Conservation (phyloP, 2,329 filamentous ascomycete species). For the Xylaria sp. region DNA sequence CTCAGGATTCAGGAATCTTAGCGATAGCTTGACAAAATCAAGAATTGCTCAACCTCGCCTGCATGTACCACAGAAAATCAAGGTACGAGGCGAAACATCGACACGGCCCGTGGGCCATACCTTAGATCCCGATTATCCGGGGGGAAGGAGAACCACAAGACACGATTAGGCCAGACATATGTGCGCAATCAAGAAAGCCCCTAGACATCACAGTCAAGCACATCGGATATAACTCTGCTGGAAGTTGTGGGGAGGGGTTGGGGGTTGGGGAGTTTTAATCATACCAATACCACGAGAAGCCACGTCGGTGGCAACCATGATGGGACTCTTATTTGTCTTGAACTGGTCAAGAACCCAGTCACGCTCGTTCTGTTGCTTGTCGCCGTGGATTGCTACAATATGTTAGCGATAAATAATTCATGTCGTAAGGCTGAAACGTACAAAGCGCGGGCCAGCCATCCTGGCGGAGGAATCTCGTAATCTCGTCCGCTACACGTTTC, state of each 20-base stretch:
- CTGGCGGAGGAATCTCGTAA: constrained; percentile 95
- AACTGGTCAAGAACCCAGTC: constrained; percentile 99
- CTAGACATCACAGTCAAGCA: constrained; percentile 94
- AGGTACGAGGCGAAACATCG: constrained; percentile 79
- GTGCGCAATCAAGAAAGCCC: constrained; percentile 89
- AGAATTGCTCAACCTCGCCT: constrained; percentile 79
- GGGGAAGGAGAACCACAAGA: constrained; percentile 80
- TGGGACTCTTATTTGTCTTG: constrained; percentile 98
- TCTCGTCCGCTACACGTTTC: constrained; percentile 97
- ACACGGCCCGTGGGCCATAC: constrained; percentile 77
- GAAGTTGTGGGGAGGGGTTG: constrained; percentile 61
- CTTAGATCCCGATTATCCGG: constrained; percentile 87
- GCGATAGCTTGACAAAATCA: constrained; percentile 78
- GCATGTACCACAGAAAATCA: constrained; percentile 72
- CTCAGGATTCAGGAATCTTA: constrained; percentile 67
- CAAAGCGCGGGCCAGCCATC: constrained; percentile 97
- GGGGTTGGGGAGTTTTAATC: constrained; percentile 70
- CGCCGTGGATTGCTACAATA: constrained; percentile 87
- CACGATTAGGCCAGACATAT: constrained; percentile 88
- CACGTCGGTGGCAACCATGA: constrained; percentile 99
- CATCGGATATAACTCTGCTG: constrained; percentile 68
- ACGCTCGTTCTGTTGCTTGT: constrained; percentile 99
- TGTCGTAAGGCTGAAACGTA: constrained; percentile 65
- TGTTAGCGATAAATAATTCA: constrained; percentile 56
- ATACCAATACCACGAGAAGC: constrained; percentile 99